phyloP scores from a whole-genome alignment of 305 asterid genomes.

The Fraxinus velutina region DNA sequence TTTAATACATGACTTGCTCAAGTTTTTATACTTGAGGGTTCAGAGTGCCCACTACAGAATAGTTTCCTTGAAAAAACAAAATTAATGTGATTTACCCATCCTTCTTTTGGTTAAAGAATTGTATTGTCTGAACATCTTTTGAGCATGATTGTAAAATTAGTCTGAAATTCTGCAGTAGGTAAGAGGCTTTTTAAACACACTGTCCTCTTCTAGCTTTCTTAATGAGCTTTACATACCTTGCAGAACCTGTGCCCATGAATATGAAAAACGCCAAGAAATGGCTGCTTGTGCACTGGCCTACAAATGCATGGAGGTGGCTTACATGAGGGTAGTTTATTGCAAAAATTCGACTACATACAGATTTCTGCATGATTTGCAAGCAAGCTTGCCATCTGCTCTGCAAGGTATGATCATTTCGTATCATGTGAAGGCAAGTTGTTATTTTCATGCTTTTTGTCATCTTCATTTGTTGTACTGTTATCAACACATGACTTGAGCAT shows the following conservation, averaged over 20 bases:
- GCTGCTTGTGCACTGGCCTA: conserved; percentile 85
- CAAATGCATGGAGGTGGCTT: conserved; percentile 87
- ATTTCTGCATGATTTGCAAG: conserved; percentile 64
- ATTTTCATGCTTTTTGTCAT: conserved; percentile 6
- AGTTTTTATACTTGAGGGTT: conserved; percentile 1
- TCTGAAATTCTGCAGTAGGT: conserved; percentile 11
- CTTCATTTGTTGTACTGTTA: background rate
- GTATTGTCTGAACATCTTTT: conserved; percentile 4
- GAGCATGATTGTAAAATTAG: conserved; percentile 16
- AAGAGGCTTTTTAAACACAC: conserved; percentile 17
- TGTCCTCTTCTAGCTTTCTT: conserved; percentile 26
- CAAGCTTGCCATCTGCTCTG: conserved; percentile 61
- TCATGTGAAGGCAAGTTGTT: conserved; percentile 1
- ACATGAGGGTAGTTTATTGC: conserved; percentile 70
- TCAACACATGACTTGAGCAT: background rate
- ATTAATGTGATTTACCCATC: background rate
- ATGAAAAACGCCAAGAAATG: conserved; percentile 65
- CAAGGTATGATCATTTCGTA: conserved; percentile 49
- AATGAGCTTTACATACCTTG: conserved; percentile 28
- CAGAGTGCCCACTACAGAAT: conserved; percentile 2
- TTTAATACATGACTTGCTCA: background rate
- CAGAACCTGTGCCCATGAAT: conserved; percentile 79
- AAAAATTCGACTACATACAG: conserved; percentile 50
- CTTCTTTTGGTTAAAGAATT: background rate
- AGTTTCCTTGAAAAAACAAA: background rate